Evolutionary conservation across 768 basidiomycete genomes (phyloP), one percentile per base, ranked within the genome.

Genomic region (Rickenella mellea): DNA sequence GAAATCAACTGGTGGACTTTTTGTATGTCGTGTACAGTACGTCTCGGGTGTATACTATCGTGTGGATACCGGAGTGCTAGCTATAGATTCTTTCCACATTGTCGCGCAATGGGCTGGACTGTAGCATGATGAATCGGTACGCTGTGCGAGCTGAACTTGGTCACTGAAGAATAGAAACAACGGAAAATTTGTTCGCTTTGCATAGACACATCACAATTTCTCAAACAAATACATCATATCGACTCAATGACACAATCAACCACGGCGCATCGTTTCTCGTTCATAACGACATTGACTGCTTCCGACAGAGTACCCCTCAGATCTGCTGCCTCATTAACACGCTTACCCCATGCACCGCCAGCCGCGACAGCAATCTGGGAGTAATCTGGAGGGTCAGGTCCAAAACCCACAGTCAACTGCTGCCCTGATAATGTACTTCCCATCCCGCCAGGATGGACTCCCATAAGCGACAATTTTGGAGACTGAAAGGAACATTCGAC

Each of bases 291-390:
- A 6, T 60, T 59, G 4, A 83, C 59, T 0, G 75, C 81, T 44
- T 81, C 75, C 19, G 50, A 44, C 41, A 62, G 70, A 46, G 51
- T 61, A 45, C 41, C 53, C 39, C 49, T 62, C 25, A 65, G n/a
- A 39, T 59, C 53, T 55, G 55, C 43, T 53, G 49, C 48, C 17
- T 47, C 42, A 26, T 31, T 40, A n/a, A 59, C 47, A 19, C 66
- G 65, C 39, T 58, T 60, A 0, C 68, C 68, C 81, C 82, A 84
- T 1, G 80, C 80, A 3, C 70, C 72, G 5, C 79, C 78, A 0
- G 82, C 80, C 0, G 80, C 81, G 2, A 72, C 71, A 0, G 82
- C 83, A 31, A 84, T 76, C 43, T 70, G 67, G 0, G 71, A 53
- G 49, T 76, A 78, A 50, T 83, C 78, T 0, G 81, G 79, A 10